Evolutionary conservation across 371 early-diverging fungal species (phyloP).

Genomic region (Rhizopus sp.): DNA sequence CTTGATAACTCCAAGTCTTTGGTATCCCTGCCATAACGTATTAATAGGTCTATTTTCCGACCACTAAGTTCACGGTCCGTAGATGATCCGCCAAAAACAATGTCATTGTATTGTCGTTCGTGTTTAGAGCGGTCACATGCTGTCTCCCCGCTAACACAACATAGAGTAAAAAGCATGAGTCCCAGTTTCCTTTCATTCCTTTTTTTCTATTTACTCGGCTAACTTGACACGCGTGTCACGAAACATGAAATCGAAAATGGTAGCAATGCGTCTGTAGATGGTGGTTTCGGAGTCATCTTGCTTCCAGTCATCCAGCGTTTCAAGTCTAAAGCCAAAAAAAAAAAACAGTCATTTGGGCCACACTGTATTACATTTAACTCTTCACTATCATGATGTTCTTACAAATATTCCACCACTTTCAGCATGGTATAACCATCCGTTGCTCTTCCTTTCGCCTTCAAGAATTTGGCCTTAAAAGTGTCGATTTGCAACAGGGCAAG

Average conservation of each 20-base stretch:
- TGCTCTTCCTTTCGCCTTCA: conserved; percentile 8
- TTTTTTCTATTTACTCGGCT: conserved; percentile 11
- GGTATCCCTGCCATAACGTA: conserved; percentile 10
- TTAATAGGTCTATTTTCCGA: conserved; percentile 13
- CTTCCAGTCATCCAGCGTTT: conserved; percentile 17
- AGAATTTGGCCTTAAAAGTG: conserved; percentile 12
- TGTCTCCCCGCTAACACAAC: conserved; percentile 5
- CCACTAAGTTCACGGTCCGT: conserved; percentile 9
- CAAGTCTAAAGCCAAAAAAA: conserved; percentile 5
- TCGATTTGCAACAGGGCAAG: conserved; percentile 12
- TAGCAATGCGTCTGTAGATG: conserved; percentile 6
- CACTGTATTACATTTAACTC: conserved; percentile 3
- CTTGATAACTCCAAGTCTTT: conserved; percentile 11
- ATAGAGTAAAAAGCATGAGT: conserved; percentile 3
- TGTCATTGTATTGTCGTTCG: conserved; percentile 16
- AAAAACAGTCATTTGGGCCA: conserved; percentile 2
- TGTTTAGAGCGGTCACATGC: conserved; percentile 11
- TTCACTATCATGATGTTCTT: conserved; percentile 5
- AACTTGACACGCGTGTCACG: conserved; percentile 11
- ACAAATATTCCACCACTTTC: conserved; percentile 11
- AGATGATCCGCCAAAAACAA: conserved; percentile 11
- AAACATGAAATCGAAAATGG: conserved; percentile 14
- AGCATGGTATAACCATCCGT: conserved; percentile 13
- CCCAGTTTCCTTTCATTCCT: conserved; percentile 2
- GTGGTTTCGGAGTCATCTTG: conserved; percentile 12